Conservation (phyloP, 2,329 filamentous ascomycete genomes). For the Aspergillus sp. region DNA sequence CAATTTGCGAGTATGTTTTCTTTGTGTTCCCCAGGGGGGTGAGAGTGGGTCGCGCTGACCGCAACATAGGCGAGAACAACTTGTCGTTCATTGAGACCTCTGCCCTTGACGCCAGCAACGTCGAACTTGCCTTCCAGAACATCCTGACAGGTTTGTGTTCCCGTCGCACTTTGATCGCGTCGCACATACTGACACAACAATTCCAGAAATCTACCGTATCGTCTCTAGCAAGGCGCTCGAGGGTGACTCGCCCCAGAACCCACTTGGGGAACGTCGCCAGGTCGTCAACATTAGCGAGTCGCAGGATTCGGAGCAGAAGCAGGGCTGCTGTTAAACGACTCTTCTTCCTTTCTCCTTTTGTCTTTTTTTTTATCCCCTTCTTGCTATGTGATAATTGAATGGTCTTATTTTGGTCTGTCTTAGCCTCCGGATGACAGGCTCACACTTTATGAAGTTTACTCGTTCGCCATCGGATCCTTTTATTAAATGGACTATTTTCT, state of each 20-base stretch:
- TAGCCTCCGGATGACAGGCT: constrained; percentile 27
- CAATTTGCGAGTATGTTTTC: constrained; percentile 76
- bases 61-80: constrained; percentile 77
- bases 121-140: constrained; percentile 98
- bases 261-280: constrained; percentile 71
- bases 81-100: constrained; percentile 99
- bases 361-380: not conserved
- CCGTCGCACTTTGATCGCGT: not conserved
- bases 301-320: constrained; percentile 69
- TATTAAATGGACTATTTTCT: not conserved
- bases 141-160: constrained; percentile 78
- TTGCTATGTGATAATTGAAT: constrained; percentile 35
- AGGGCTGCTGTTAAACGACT: constrained; percentile 33
- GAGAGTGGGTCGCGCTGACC: constrained; percentile 10
- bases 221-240: constrained; percentile 97
- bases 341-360: not conserved
- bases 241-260: constrained; percentile 72
- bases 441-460: not conserved
- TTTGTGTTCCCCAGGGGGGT: not conserved
- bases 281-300: constrained; percentile 79
- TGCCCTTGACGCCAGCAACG: constrained; percentile 95
- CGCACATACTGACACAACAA: constrained; percentile 1
- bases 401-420: constrained; percentile 30
- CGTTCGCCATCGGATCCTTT: not conserved
- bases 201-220: constrained; percentile 93